Percentiles rank a stretch among this genome's conserved stretches.
Evolutionary conservation across 2,329 filamentous ascomycete genomes (phyloP).

Genomic region (Scopulariopsis brevicaulis): DNA sequence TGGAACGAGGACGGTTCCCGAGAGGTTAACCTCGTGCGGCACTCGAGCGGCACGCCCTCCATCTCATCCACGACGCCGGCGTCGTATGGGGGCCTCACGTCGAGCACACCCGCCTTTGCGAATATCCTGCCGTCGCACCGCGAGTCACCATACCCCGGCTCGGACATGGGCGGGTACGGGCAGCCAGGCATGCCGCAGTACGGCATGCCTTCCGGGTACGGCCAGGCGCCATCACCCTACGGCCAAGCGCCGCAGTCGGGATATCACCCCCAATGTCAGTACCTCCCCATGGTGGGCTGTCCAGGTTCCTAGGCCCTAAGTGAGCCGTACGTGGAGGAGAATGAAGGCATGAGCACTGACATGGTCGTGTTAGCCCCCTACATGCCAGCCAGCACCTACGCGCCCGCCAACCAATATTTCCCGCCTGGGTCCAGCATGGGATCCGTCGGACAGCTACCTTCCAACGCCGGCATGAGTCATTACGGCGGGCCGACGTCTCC

Average conservation of each 20-base stretch:
- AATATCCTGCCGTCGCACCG: slow-evolving; percentile 24
- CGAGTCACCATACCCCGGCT: slow-evolving; percentile 19
- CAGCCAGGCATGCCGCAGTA: slow-evolving; percentile 11
- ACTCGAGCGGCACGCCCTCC: slow-evolving; percentile 55
- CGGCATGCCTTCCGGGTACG: slow-evolving; percentile 10
- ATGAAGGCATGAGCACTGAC: neutral
- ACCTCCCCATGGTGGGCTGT: neutral
- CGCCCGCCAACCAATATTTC: slow-evolving; percentile 13
- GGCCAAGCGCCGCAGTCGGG: slow-evolving; percentile 9
- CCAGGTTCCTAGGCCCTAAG: neutral
- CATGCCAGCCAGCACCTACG: slow-evolving; percentile 20
- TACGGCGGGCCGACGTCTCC: slow-evolving; percentile 13
- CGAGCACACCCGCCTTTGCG: slow-evolving; percentile 17
- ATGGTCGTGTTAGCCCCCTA: slow-evolving; percentile 1
- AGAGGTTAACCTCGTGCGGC: slow-evolving; percentile 56
- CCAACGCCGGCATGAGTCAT: slow-evolving; percentile 6
- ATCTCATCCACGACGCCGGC: slow-evolving; percentile 67
- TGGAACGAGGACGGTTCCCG: slow-evolving; percentile 54
- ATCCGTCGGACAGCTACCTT: slow-evolving; percentile 1
- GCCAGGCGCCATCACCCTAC: slow-evolving; percentile 11
- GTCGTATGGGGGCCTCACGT: slow-evolving; percentile 13
- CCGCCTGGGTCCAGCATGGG: slow-evolving; percentile 7
- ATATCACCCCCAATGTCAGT: slow-evolving; percentile 19
- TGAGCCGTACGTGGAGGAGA: neutral
- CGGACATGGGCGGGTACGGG: slow-evolving; percentile 16